phyloP scores from a whole-genome alignment of 176 grass and related monocot genomes.

The Guadua angustifolia region DNA sequence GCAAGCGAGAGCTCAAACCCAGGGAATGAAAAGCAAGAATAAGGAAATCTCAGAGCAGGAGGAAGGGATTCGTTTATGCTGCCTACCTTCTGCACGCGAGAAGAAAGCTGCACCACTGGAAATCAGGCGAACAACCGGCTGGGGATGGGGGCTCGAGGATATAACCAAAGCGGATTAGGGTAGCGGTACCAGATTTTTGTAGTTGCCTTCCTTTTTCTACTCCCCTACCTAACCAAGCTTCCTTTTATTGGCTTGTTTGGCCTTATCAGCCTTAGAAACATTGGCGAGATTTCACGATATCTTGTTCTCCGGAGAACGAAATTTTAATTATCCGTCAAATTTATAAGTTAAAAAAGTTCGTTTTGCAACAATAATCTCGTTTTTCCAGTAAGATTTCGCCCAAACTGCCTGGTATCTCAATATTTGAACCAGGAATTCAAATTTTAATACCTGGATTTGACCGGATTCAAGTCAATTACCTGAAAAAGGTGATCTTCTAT shows the following conservation, averaged over 20 bases:
- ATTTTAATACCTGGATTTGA: no score
- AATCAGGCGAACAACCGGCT: not conserved
- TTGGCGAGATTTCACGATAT: no score
- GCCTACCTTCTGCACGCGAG: conserved; percentile 17
- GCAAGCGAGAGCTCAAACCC: conserved; percentile 39
- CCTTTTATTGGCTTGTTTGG: conserved; percentile 50
- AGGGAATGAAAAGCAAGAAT: conserved; percentile 30
- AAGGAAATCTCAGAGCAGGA: conserved; percentile 9
- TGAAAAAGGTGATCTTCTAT: no score
- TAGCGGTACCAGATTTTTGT: conserved; percentile 24
- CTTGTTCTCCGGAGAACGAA: no score
- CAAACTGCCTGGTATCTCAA: no score
- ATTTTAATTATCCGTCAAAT: no score
- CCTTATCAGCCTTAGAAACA: not conserved
- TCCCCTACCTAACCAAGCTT: conserved; percentile 35
- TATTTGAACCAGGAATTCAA: no score
- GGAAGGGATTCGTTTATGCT: conserved; percentile 12
- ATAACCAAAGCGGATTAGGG: conserved; percentile 35
- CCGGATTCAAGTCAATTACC: no score
- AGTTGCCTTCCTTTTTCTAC: conserved; percentile 23
- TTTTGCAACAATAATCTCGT: no score
- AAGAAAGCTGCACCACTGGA: conserved; percentile 38
- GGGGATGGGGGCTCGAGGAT: conserved; percentile 52
- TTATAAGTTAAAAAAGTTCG: no score
- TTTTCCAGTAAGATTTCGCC: no score